Conservation (phyloP, 148 eudicot species). For the Rhododendron simsii region DNA sequence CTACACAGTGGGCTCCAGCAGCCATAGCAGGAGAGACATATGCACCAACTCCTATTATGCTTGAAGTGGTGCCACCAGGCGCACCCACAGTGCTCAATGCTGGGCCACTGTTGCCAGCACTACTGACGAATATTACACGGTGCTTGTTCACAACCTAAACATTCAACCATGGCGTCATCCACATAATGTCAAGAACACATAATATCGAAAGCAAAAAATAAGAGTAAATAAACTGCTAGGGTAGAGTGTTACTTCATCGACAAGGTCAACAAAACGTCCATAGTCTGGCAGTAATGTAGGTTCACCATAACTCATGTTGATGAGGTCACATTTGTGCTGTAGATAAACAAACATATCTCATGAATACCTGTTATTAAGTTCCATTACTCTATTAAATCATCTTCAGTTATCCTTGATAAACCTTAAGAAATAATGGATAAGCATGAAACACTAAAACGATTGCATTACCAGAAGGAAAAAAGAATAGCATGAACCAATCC, state of each 20-base stretch:
- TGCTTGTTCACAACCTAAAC: constrained; percentile 84
- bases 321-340: constrained; percentile 98
- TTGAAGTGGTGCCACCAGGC: constrained; percentile 95
- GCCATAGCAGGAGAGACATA: constrained; percentile 99
- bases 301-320: constrained; percentile 99
- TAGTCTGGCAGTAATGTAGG: constrained; percentile 84
- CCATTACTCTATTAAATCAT: background rate
- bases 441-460: background rate
- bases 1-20: constrained; percentile 85
- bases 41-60: constrained; percentile 97
- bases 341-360: constrained; percentile 7
- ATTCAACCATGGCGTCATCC: constrained; percentile 12
- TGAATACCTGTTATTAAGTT: background rate
- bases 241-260: constrained; percentile 60
- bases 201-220: background rate
- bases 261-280: constrained; percentile 98
- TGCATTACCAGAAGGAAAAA: background rate
- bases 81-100: constrained; percentile 96
- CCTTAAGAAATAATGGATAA: background rate
- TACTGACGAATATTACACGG: constrained; percentile 73
- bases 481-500: background rate
- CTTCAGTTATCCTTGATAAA: background rate
- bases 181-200: background rate
- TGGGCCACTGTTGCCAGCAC: constrained; percentile 98
- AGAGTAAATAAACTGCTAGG: background rate